Conservation (phyloP, 257 asterid species). For the Gardenia jasminoides region DNA sequence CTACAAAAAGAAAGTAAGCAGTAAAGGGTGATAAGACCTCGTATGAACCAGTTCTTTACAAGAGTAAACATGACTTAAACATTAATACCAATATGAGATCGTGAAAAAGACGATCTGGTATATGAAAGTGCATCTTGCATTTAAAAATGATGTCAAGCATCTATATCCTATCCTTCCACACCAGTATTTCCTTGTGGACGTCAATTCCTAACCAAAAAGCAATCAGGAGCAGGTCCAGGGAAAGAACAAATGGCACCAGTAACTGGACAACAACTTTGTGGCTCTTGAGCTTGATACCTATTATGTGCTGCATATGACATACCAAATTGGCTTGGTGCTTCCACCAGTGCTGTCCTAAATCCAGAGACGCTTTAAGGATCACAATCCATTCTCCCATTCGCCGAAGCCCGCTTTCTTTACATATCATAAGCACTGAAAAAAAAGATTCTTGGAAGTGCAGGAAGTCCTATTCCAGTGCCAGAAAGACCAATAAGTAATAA, state of each 20-base stretch:
- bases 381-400: conserved; percentile 11
- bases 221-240: neutral
- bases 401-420: conserved; percentile 8
- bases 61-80: neutral
- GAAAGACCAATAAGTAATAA: neutral
- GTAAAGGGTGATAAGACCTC: neutral
- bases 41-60: neutral
- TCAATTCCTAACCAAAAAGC: neutral
- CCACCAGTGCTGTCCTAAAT: neutral
- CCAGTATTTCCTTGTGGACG: conserved; percentile 3
- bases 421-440: conserved; percentile 3
- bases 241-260: conserved; percentile 11
- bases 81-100: neutral
- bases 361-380: conserved; percentile 16
- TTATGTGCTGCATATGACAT: neutral
- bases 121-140: neutral
- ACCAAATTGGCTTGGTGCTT: conserved; percentile 7
- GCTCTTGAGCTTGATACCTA: conserved; percentile 5
- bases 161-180: neutral
- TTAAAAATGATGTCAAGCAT: neutral
- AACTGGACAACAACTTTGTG: neutral
- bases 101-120: no score
- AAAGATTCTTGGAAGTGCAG: neutral
- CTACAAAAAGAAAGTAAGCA: neutral
- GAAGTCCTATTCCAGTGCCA: neutral